These are phyloP conservation scores for Cladosporium cucumerinum DNA, from an alignment of 2,329 filamentous ascomycete genomes.

Conservation along the genomic window DNA sequence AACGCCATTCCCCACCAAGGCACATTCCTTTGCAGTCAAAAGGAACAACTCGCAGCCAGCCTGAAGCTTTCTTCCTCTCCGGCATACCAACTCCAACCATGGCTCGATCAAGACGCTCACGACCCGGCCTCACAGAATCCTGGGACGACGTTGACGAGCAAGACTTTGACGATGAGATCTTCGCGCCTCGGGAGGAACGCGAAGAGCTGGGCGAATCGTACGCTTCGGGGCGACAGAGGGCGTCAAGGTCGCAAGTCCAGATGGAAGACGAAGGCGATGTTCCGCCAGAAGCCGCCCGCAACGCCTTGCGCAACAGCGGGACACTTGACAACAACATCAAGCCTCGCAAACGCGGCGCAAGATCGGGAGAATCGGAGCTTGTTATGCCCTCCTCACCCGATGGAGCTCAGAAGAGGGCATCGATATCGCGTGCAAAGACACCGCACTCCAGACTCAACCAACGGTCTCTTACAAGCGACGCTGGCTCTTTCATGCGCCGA, in stretches of 20 bases:
- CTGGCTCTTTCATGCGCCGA: conserved; percentile 23
- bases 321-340: conserved; percentile 10
- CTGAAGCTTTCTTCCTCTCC: background rate
- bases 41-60: background rate
- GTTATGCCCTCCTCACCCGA: conserved; percentile 43
- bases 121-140: conserved; percentile 31
- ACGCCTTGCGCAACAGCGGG: conserved; percentile 20
- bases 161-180: conserved; percentile 26
- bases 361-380: conserved; percentile 33
- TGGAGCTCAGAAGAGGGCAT: conserved; percentile 20
- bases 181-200: conserved; percentile 29
- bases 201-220: conserved; percentile 28
- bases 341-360: conserved; percentile 7
- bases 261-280: conserved; percentile 5
- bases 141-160: conserved; percentile 33
- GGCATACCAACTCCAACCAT: conserved; percentile 15
- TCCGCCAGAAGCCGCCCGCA: conserved; percentile 5
- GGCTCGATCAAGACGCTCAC: conserved; percentile 22
- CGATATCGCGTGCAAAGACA: conserved; percentile 21
- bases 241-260: background rate
- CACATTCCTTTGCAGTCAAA: background rate
- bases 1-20: background rate
- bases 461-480: conserved; percentile 31
- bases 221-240: conserved; percentile 6
- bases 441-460: conserved; percentile 32